Evolutionary conservation across 441 rosid species (phyloP).

Genomic region (Syzygium malaccense): DNA sequence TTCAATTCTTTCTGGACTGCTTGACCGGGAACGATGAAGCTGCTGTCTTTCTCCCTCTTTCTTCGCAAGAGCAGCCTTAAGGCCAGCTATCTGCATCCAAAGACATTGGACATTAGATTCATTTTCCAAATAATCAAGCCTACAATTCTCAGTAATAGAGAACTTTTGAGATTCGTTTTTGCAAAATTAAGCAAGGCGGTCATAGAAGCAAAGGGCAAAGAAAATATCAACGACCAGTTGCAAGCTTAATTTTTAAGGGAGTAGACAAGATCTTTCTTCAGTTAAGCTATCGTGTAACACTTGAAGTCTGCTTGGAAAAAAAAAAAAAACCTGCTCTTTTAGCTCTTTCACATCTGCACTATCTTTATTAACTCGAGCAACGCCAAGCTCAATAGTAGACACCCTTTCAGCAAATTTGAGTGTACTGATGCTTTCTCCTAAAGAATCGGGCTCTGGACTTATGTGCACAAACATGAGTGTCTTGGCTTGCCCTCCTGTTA

Average conservation of each 20-base stretch:
- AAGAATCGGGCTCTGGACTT: constrained; percentile 10
- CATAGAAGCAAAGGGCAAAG: neutral
- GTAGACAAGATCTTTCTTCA: neutral
- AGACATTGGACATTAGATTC: neutral
- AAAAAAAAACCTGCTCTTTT: constrained; percentile 7
- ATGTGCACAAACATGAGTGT: constrained; percentile 17
- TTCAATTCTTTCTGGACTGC: constrained; percentile 34
- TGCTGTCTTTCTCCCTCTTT: constrained; percentile 38
- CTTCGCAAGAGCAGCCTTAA: constrained; percentile 47
- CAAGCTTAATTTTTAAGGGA: neutral
- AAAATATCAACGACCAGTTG: neutral
- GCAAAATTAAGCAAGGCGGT: neutral
- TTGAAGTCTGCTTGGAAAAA: neutral
- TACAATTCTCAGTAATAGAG: neutral
- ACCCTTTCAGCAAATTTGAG: constrained; percentile 19
- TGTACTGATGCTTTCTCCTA: constrained; percentile 11
- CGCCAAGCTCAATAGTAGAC: constrained; percentile 13
- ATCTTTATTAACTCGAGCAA: constrained; percentile 11
- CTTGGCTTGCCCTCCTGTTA: constrained; percentile 18
- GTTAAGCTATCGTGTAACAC: neutral
- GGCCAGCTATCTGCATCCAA: constrained; percentile 42
- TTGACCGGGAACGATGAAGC: constrained; percentile 17
- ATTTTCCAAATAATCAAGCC: neutral
- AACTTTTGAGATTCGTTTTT: neutral
- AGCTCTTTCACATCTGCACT: constrained; percentile 11